Conservation (phyloP, 768 basidiomycete genomes). For the Holtermannia corniformis region DNA sequence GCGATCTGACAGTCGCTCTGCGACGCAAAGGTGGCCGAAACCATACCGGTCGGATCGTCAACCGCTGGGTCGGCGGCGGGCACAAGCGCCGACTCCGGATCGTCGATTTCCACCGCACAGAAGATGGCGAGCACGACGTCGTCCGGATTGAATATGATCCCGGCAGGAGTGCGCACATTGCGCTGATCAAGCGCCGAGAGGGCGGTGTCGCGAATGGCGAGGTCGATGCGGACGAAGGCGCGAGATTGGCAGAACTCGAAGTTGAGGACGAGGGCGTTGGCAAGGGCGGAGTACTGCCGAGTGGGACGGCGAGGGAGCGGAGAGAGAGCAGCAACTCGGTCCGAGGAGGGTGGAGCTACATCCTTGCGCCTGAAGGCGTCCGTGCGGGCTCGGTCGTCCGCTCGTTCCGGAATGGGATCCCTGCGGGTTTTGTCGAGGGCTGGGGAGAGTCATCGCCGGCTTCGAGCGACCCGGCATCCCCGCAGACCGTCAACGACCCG, state of each 20-base stretch:
- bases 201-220: constrained; percentile 33
- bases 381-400: constrained; percentile 79
- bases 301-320: constrained; percentile 2
- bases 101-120: constrained; percentile 73
- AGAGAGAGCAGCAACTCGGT: constrained; percentile 18
- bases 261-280: constrained; percentile 1
- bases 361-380: constrained; percentile 81
- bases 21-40: constrained; percentile 84
- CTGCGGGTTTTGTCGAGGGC: constrained; percentile 58
- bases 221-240: constrained; percentile 38
- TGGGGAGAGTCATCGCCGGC: constrained; percentile 33
- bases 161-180: constrained; percentile 85
- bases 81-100: constrained; percentile 75
- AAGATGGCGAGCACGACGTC: constrained; percentile 74
- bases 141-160: constrained; percentile 96
- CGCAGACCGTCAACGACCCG: constrained; percentile 15
- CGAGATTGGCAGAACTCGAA: constrained; percentile 14
- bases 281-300: constrained; percentile 5
- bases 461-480: constrained; percentile 15
- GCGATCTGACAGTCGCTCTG: constrained; percentile 67
- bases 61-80: constrained; percentile 82
- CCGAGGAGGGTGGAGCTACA: constrained; percentile 63
- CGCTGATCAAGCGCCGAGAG: constrained; percentile 63
- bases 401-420: constrained; percentile 74
- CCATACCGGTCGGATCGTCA: constrained; percentile 69